Percentiles rank a stretch among this genome's conserved stretches.
phyloP scores from a whole-genome alignment of 2,329 filamentous ascomycete species.

The Phialophora macrospora region DNA sequence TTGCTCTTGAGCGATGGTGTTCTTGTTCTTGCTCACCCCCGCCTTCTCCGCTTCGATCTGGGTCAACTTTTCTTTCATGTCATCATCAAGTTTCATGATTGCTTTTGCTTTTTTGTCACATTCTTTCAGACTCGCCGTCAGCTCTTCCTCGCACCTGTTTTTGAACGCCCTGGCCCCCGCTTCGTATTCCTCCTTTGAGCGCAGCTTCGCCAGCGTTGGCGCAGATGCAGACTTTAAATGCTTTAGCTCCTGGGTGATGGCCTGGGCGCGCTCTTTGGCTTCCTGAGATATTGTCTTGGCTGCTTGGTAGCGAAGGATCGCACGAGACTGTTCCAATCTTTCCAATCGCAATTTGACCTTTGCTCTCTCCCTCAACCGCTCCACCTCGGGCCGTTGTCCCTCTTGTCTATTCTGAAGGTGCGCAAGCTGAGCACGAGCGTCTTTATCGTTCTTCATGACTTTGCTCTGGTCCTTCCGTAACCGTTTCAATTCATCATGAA shows the following conservation, averaged over 20 bases:
- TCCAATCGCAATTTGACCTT: slow-evolving; percentile 68
- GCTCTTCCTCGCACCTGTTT: slow-evolving; percentile 59
- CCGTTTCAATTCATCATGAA: slow-evolving; percentile 75
- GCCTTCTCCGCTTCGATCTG: slow-evolving; percentile 59
- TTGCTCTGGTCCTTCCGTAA: slow-evolving; percentile 72
- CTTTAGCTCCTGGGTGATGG: slow-evolving; percentile 62
- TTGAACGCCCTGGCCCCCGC: slow-evolving; percentile 46
- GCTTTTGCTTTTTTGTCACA: slow-evolving; percentile 44
- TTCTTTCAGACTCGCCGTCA: slow-evolving; percentile 48
- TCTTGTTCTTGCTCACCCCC: slow-evolving; percentile 56
- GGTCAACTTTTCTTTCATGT: slow-evolving; percentile 46
- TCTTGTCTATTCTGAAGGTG: slow-evolving; percentile 74
- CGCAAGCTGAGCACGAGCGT: slow-evolving; percentile 66
- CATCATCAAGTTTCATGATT: slow-evolving; percentile 48
- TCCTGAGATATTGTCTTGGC: slow-evolving; percentile 56
- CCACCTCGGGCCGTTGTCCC: slow-evolving; percentile 78
- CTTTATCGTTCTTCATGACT: slow-evolving; percentile 62
- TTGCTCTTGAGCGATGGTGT: slow-evolving; percentile 57
- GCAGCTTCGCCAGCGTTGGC: slow-evolving; percentile 72
- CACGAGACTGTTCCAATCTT: slow-evolving; percentile 68
- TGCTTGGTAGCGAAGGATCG: slow-evolving; percentile 68
- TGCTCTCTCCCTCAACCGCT: slow-evolving; percentile 77
- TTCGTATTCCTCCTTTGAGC: slow-evolving; percentile 71
- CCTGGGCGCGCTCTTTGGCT: slow-evolving; percentile 61
- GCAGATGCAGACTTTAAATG: slow-evolving; percentile 65